A percentile compares a stretch with the other conserved stretches of the same genome.
Evolutionary conservation across 495 filamentous ascomycete species (phyloP).

Genomic region (Xylaria scruposa): DNA sequence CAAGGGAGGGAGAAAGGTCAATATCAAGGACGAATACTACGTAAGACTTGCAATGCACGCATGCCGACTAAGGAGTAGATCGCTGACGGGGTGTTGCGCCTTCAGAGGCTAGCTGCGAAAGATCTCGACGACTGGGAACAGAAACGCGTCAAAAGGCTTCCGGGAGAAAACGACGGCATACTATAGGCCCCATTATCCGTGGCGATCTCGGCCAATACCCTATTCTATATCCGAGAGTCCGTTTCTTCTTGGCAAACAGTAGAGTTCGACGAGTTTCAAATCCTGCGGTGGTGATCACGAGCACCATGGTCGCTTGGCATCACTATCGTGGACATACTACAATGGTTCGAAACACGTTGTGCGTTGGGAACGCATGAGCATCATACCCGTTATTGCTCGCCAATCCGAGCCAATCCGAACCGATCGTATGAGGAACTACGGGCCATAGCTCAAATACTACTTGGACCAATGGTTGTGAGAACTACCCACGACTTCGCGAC

Average conservation of each 20-base stretch:
- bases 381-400: background rate
- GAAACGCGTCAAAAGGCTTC: slow-evolving; percentile 84
- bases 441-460: background rate
- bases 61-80: slow-evolving; percentile 20
- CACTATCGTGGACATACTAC: background rate
- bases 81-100: slow-evolving; percentile 11
- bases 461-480: background rate
- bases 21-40: slow-evolving; percentile 93
- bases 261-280: background rate
- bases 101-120: slow-evolving; percentile 83
- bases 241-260: background rate
- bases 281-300: background rate
- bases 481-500: background rate
- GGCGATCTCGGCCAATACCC: background rate
- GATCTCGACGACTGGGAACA: slow-evolving; percentile 97
- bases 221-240: background rate
- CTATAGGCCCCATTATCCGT: slow-evolving; percentile 51
- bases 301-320: background rate
- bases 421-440: background rate
- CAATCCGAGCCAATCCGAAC: background rate
- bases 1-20: slow-evolving; percentile 71
- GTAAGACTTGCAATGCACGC: slow-evolving; percentile 57
- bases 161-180: slow-evolving; percentile 87
- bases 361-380: background rate
- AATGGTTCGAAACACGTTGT: background rate